Evolutionary conservation across 805 yeast species (phyloP), one percentile per base, ranked within the genome.

Genomic region (Metschnikowia borealis): DNA sequence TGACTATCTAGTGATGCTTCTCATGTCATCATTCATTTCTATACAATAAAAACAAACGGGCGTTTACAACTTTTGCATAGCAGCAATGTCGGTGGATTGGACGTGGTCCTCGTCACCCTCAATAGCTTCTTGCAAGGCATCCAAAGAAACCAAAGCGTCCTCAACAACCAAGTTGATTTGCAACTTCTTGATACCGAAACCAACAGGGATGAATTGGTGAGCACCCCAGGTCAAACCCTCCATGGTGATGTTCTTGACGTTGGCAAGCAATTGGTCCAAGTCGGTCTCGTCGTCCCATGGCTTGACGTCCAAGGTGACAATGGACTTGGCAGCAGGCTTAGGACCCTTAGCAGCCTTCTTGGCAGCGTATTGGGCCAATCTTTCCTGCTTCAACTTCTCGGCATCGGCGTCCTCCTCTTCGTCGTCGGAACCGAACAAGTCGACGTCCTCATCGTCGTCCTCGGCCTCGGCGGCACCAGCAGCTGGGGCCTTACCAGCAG

Each of bases 231-330:
- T 77, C 70, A 94, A 85, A 84, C 99, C 99, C 43, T 94, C 99
- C 78, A 74, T 75, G 72, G 83, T 88, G 65, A 92, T 75, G 64
- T 81, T 69, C 83, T 89, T 91, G 69, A 90, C 97, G 76, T 83
- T 82, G 57, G 86, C 91, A 63, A 89, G 75, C 78, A 94, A 71
- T 75, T 85, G 85, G 57, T 94, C 96, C 71, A 94, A 81, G 71
- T 92, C 85, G 64, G 99, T 94, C 83, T 94, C 98, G 70, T 94
- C 99, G 77, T 94, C 99, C 99, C 99, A 94, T 79, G 97, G 98
- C 85, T 94, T 94, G 66, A 94, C 96, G 66, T 94, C 99, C 66
- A 94, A 70, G 68, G 99, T 92, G 69, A 94, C 96, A 63, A 90
- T 79, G 56, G 97, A 89, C 83, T 94, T 94, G 70, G 99, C 97